These are phyloP conservation scores for Acephala macrosclerotiorum DNA, from an alignment of 2,329 filamentous ascomycete genomes.

Conservation along the genomic window DNA sequence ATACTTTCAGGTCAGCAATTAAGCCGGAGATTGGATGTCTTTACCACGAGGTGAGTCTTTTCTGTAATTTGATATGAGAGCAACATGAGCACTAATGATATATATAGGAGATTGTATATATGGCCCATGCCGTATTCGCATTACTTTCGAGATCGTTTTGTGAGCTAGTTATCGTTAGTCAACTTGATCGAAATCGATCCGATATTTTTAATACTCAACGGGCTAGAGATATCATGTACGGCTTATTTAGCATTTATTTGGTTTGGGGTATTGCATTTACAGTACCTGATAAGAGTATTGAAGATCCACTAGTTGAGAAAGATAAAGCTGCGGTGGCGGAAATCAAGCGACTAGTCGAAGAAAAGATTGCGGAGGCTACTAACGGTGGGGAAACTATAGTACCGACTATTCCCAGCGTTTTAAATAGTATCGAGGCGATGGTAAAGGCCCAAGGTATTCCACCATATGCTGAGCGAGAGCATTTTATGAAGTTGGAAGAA, in stretches of 20 bases:
- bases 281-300: not conserved
- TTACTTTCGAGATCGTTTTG: constrained; percentile 8
- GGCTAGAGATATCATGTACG: constrained; percentile 14
- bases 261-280: not conserved
- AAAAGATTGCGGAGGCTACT: constrained; percentile 8
- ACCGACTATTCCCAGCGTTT: constrained; percentile 5
- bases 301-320: constrained; percentile 9
- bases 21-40: not conserved
- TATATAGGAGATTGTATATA: not conserved
- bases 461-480: not conserved
- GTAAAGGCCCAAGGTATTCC: not conserved
- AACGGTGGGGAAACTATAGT: constrained; percentile 7
- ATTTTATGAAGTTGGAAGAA: constrained; percentile 10
- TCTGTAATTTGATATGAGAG: not conserved
- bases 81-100: not conserved
- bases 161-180: constrained; percentile 12
- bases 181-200: constrained; percentile 2
- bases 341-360: constrained; percentile 5
- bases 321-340: constrained; percentile 5
- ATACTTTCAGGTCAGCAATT: not conserved
- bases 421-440: constrained; percentile 5
- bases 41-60: not conserved
- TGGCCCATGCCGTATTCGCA: not conserved
- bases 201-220: not conserved
- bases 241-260: constrained; percentile 2